Evolutionary conservation across 371 early-diverging fungal genomes (phyloP).

Genomic region (Actinomortierella wolfii): DNA sequence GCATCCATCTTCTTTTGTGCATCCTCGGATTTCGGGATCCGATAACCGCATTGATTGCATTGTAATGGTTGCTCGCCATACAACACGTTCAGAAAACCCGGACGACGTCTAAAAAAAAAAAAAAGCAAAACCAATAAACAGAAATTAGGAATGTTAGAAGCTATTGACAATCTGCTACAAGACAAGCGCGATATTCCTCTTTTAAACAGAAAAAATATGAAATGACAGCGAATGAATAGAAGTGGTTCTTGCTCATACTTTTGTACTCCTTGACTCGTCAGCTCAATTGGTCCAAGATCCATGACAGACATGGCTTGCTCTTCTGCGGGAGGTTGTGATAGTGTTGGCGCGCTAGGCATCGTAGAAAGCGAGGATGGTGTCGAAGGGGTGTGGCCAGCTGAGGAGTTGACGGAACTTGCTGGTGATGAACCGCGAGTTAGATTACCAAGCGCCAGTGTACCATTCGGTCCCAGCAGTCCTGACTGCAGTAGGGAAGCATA

Average conservation of each 20-base stretch:
- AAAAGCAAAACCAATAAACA: conserved; percentile 10
- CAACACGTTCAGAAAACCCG: conserved; percentile 66
- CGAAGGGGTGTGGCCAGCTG: conserved; percentile 4
- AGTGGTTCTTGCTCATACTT: conserved; percentile 11
- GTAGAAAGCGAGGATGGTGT: conserved; percentile 4
- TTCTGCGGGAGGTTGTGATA: conserved; percentile 7
- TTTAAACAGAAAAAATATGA: conserved; percentile 7
- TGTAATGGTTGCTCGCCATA: conserved; percentile 79
- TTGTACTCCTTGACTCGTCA: conserved; percentile 48
- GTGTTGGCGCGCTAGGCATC: conserved; percentile 6
- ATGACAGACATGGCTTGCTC: conserved; percentile 30
- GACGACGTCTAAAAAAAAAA: conserved; percentile 50
- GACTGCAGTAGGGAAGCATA: conserved; percentile 47
- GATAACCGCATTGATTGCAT: conserved; percentile 92
- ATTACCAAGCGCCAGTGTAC: conserved; percentile 8
- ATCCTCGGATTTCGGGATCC: conserved; percentile 71
- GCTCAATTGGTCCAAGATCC: conserved; percentile 39
- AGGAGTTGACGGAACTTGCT: not conserved
- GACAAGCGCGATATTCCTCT: too few relatives aligned
- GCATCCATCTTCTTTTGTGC: conserved; percentile 78
- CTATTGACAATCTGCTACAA: conserved; percentile 29
- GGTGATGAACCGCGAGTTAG: not conserved
- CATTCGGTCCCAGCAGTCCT: conserved; percentile 43
- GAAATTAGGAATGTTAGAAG: conserved; percentile 31
- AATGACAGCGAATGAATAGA: too few relatives aligned